Evolutionary conservation across 2,329 filamentous ascomycete species (phyloP).

Genomic region (Trichophyton schoenleinii): DNA sequence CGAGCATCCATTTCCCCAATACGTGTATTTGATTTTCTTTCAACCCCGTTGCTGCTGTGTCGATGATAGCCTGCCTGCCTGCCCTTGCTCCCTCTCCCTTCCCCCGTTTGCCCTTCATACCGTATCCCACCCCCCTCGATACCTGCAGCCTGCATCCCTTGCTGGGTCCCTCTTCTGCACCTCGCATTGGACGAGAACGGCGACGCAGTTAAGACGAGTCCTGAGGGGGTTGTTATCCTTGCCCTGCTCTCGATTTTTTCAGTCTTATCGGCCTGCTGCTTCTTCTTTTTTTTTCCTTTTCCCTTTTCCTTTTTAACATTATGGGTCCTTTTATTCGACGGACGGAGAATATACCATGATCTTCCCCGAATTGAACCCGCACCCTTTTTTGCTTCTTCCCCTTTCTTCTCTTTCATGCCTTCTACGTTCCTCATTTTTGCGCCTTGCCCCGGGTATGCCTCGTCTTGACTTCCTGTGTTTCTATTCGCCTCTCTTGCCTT

Average conservation of each 20-base stretch:
- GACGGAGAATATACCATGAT: neutral
- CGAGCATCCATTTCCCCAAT: neutral
- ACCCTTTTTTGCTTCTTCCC: neutral
- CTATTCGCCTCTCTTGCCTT: no score
- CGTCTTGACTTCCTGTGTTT: neutral
- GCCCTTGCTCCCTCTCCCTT: neutral
- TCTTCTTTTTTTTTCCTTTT: neutral
- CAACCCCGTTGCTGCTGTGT: neutral
- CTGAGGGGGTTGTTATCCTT: neutral
- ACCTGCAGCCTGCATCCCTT: neutral
- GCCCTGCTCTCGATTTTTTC: neutral
- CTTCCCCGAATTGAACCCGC: constrained; percentile 1
- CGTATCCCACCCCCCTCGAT: neutral
- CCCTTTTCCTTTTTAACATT: neutral
- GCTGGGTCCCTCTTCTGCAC: neutral
- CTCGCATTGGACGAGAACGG: neutral
- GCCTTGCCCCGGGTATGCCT: neutral
- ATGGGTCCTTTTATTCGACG: neutral
- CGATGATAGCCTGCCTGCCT: neutral
- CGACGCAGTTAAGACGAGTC: neutral
- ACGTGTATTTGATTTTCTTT: neutral
- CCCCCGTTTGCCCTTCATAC: neutral
- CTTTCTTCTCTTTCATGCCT: neutral
- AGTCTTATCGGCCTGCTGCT: constrained; percentile 3
- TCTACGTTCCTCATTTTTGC: neutral